phyloP scores from a whole-genome alignment of 192 early-diverging fungal species.

The Coemansia sp. region DNA sequence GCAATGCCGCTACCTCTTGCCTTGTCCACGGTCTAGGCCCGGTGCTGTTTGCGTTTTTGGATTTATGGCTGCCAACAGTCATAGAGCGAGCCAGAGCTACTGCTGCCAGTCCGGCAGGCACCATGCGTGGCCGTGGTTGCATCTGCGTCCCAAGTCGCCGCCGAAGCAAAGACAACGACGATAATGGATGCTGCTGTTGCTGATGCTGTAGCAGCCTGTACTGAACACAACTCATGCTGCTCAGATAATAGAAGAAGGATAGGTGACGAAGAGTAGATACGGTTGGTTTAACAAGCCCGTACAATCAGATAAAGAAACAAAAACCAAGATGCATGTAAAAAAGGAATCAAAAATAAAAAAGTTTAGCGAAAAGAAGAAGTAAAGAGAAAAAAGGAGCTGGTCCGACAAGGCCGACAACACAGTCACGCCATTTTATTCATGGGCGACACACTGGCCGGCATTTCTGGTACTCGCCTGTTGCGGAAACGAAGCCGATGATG shows the following conservation, averaged over 20 bases:
- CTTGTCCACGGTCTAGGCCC: conserved; percentile 20
- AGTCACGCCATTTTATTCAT: background rate
- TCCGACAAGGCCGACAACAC: background rate
- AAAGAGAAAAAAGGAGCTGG: background rate
- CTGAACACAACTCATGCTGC: background rate
- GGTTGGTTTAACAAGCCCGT: background rate
- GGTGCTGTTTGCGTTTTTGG: background rate
- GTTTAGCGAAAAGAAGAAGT: background rate
- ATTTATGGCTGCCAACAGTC: background rate
- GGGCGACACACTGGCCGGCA: background rate
- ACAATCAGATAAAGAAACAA: background rate
- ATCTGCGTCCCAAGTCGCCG: too few relatives aligned
- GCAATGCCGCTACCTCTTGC: conserved; percentile 13
- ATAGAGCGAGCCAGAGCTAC: background rate
- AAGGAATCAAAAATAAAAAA: background rate
- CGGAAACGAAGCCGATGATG: too few relatives aligned
- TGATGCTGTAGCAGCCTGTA: background rate
- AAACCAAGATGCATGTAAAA: background rate
- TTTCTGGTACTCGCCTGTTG: background rate
- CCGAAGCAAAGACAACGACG: background rate
- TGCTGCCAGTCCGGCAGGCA: background rate
- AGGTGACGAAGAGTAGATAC: background rate
- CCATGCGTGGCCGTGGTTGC: background rate
- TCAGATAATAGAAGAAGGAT: background rate
- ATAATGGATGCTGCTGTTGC: background rate